Evolutionary conservation across 495 filamentous ascomycete genomes (phyloP).

Genomic region (Recurvomyces mirabilis): DNA sequence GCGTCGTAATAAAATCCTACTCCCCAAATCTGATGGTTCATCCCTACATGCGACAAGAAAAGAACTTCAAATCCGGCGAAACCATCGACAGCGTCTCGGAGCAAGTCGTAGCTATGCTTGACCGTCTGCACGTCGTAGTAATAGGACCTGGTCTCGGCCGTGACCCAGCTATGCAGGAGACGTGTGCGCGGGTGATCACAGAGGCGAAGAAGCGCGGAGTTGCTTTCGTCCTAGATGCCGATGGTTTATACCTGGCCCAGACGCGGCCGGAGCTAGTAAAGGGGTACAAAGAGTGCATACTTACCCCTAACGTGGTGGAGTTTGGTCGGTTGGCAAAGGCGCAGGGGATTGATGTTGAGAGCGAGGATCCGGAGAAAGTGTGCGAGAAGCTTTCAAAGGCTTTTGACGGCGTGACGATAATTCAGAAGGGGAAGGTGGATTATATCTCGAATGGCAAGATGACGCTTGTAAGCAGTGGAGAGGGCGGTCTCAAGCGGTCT

Average conservation of each 20-base stretch:
- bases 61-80: constrained; percentile 33
- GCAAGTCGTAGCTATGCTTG: constrained; percentile 69
- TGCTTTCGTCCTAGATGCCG: constrained; percentile 84
- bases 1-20: constrained; percentile 83
- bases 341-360: constrained; percentile 50
- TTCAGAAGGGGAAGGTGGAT: constrained; percentile 83
- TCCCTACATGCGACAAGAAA: constrained; percentile 76
- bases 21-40: constrained; percentile 99
- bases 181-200: constrained; percentile 64
- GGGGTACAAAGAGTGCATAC: constrained; percentile 71
- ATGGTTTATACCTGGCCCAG: constrained; percentile 69
- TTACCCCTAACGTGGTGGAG: constrained; percentile 92
- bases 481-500: constrained; percentile 77
- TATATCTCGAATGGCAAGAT: constrained; percentile 71
- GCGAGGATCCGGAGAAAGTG: constrained; percentile 40
- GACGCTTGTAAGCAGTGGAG: constrained; percentile 59
- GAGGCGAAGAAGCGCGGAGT: constrained; percentile 63
- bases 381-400: constrained; percentile 65
- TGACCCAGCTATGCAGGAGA: constrained; percentile 81
- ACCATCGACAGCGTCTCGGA: constrained; percentile 45
- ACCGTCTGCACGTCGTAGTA: constrained; percentile 82
- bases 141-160: constrained; percentile 87
- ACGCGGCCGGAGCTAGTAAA: constrained; percentile 64
- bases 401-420: constrained; percentile 77
- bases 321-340: constrained; percentile 70